phyloP scores from a whole-genome alignment of 1,284 basidiomycete genomes.

The Rhodotorula glutinis region DNA sequence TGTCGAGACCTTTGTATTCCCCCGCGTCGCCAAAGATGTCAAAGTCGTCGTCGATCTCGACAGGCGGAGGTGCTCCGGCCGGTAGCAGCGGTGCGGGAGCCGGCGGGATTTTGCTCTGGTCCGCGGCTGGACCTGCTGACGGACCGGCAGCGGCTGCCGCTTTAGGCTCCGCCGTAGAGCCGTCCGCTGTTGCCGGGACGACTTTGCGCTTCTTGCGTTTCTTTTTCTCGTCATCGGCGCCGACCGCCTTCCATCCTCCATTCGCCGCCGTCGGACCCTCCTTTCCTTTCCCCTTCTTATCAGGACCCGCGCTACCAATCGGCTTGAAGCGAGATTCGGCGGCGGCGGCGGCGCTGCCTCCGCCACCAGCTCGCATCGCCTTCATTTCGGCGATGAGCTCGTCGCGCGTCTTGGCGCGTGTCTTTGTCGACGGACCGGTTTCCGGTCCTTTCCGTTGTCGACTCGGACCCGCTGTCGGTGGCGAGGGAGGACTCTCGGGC shows the following conservation, averaged over 20 bases:
- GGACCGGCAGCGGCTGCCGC: background rate
- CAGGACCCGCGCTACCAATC: slow-evolving; percentile 27
- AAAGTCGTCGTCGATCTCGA: slow-evolving; percentile 19
- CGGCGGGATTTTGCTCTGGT: background rate
- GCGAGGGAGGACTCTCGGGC: background rate
- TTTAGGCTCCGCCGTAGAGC: background rate
- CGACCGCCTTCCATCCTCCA: slow-evolving; percentile 26
- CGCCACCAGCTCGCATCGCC: slow-evolving; percentile 29
- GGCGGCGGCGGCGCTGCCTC: background rate
- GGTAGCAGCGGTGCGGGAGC: slow-evolving; percentile 24
- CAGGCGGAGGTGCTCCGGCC: background rate
- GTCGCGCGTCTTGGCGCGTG: slow-evolving; percentile 25
- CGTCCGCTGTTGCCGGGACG: slow-evolving; percentile 33
- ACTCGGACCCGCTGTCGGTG: background rate
- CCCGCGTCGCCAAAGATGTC: slow-evolving; percentile 40
- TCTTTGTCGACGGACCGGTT: background rate
- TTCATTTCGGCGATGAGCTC: slow-evolving; percentile 37
- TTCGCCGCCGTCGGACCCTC: slow-evolving; percentile 10
- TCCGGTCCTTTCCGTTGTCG: background rate
- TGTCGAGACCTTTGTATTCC: slow-evolving; percentile 32
- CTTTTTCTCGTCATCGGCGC: slow-evolving; percentile 40
- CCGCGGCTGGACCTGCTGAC: no score
- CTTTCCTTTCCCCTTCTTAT: slow-evolving; percentile 30
- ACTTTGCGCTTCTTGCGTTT: slow-evolving; percentile 42
- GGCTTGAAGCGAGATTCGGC: slow-evolving; percentile 43